Evolutionary conservation across 2,329 filamentous ascomycete genomes (phyloP).

Genomic region (Gyromitra esculenta): DNA sequence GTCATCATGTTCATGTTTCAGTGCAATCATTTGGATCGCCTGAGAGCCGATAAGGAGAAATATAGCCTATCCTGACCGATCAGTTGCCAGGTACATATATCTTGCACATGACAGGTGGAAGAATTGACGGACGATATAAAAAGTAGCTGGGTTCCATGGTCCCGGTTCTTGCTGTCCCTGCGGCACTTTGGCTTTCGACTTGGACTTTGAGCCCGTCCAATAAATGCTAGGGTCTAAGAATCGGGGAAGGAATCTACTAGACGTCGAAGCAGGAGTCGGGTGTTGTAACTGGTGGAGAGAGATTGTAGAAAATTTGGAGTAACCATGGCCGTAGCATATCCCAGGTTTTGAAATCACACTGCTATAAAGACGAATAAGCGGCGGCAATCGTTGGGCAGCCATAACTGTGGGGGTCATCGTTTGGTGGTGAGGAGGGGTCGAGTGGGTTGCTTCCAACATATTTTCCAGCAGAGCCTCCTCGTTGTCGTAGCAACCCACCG

Average conservation of each 20-base stretch:
- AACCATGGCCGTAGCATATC: not conserved
- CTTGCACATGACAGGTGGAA: conserved; percentile 4
- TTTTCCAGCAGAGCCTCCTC: conserved; percentile 34
- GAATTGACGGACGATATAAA: conserved; percentile 71
- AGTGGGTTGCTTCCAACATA: conserved; percentile 2
- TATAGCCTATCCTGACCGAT: conserved; percentile 62
- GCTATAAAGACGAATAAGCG: conserved; percentile 20
- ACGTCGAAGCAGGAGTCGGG: conserved; percentile 27
- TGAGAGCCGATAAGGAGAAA: conserved; percentile 92
- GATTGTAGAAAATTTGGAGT: conserved; percentile 32
- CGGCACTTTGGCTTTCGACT: conserved; percentile 54
- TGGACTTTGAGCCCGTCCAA: conserved; percentile 58
- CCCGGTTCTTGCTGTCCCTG: conserved; percentile 54
- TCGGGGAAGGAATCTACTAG: conserved; percentile 44
- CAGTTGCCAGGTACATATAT: conserved; percentile 24
- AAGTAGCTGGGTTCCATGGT: conserved; percentile 78
- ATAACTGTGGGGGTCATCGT: conserved; percentile 18
- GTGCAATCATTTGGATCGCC: conserved; percentile 87
- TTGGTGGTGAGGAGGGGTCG: conserved; percentile 29
- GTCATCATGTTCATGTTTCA: conserved; percentile 78
- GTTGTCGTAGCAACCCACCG: conserved; percentile 48
- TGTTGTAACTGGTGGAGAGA: conserved; percentile 37
- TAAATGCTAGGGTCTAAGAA: conserved; percentile 61
- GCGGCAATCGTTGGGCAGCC: conserved; percentile 34
- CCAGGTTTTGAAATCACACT: not conserved